These are phyloP conservation scores for Salvia splendens DNA, from an alignment of 257 asterid genomes.

Conservation along the genomic window DNA sequence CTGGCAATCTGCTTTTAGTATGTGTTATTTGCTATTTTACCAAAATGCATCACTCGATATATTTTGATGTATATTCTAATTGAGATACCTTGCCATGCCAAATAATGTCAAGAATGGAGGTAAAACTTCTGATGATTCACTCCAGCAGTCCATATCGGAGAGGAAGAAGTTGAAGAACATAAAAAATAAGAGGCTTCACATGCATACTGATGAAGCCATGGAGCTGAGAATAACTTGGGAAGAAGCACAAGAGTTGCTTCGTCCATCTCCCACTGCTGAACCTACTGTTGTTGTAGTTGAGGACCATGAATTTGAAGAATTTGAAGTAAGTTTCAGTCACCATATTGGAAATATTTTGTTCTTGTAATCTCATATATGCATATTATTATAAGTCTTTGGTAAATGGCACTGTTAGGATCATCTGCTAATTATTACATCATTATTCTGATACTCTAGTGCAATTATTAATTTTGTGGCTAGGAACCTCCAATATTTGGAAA, in stretches of 20 bases:
- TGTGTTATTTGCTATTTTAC: slow-evolving; percentile 30
- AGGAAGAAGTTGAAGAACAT: slow-evolving; percentile 82
- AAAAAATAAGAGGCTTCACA: slow-evolving; percentile 82
- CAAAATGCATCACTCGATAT: neutral
- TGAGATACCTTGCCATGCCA: slow-evolving; percentile 10
- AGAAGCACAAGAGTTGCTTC: slow-evolving; percentile 89
- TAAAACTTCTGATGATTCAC: slow-evolving; percentile 57
- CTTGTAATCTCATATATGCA: no score
- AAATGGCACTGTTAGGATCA: no score
- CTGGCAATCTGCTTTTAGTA: slow-evolving; percentile 59
- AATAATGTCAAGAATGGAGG: slow-evolving; percentile 56
- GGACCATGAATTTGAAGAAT: slow-evolving; percentile 80
- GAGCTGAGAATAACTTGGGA: slow-evolving; percentile 86
- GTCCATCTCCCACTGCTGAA: slow-evolving; percentile 66
- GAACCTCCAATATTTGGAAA: slow-evolving; percentile 95
- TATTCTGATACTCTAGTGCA: slow-evolving; percentile 2
- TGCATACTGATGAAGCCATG: slow-evolving; percentile 75
- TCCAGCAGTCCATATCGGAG: slow-evolving; percentile 42
- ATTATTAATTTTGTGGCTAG: slow-evolving; percentile 31
- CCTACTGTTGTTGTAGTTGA: slow-evolving; percentile 71
- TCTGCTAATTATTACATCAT: neutral
- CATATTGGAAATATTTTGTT: no score
- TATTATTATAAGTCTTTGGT: no score
- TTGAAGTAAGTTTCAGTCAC: slow-evolving; percentile 47
- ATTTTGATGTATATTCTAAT: slow-evolving; percentile 25